Base-by-base conservation (phyloP, 2,329 filamentous ascomycete genomes). In the Sporothrix globosa region DNA sequence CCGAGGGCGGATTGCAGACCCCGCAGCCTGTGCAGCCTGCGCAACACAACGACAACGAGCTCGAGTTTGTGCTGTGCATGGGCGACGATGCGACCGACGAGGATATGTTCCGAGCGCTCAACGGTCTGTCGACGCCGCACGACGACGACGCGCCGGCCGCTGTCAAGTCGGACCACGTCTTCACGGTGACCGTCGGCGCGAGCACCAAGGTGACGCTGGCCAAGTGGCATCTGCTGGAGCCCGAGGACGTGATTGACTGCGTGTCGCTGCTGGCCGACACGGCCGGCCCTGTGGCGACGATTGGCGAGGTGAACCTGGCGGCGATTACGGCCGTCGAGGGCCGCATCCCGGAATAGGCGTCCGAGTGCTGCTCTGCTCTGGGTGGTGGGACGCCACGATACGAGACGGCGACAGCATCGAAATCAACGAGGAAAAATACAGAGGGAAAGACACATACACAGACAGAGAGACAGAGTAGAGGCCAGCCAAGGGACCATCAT, bases 81-180 rank as follows among this genome's bases (percentile, higher is more conserved):
- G 96, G 96, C 54, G 96, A 99, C 79, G 96, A 99, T 77, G 96
- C 96, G 75, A 99, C 96, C 6, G 96, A 99, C 78, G 96, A 99
- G 85, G 95, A 97, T 90, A 90, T 90, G 88, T 98, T 98, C 87
- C 91, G 92, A 70, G 90, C 93, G 17, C 85, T 98, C 58, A 89
- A 89, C 76, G 83, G 82, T 0, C 79, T 86, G 4, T 85, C 83
- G 1, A 85, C 75, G 0, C 74, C 77, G 10, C 60, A 73, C 39
- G 73, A 77, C 34, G 75, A 75, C 39, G 69, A 73, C 65, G 78
- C 84, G 39, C 85, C 78, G 78, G 79, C 85, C n/a, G 86, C 79
- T 77, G 89, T 81, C 79, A 85, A 77, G 73, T 81, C 80, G 78
- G 82, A 92, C 48, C 88, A 93, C 76, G 88, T 97, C 73, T 98